These are phyloP conservation scores for Calycina herbarum DNA, from an alignment of 2,329 filamentous ascomycete species.

Conservation along the genomic window DNA sequence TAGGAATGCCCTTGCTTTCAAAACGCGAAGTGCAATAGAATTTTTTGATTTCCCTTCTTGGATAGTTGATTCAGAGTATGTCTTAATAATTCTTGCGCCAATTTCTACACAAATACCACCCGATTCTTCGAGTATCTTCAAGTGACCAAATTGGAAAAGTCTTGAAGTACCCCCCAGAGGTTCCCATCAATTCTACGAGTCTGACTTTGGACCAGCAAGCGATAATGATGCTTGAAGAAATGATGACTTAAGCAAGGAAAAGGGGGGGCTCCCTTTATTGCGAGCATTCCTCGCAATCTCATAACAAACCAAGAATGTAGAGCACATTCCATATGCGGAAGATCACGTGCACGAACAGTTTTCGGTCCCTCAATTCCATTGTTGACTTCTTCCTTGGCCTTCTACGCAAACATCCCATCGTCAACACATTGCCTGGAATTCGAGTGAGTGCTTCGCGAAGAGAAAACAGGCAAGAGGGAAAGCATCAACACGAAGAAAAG, in stretches of 20 bases:
- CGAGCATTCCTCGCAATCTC: neutral
- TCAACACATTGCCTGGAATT: neutral
- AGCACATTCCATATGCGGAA: neutral
- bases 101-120: no score
- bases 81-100: no score
- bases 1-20: neutral
- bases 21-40: neutral
- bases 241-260: neutral
- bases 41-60: no score
- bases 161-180: neutral
- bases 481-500: no score
- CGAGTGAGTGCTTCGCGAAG: neutral
- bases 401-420: neutral
- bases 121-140: no score
- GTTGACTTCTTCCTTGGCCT: neutral
- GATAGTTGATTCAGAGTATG: no score
- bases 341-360: neutral
- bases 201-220: neutral
- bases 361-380: neutral
- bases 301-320: constrained; percentile 2
- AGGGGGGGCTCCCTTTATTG: neutral
- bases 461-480: neutral
- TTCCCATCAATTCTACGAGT: neutral
- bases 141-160: no score
- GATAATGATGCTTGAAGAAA: no score